Evolutionary conservation across 108 stramenopile species (phyloP), one percentile per base, ranked within the genome.

Genomic region (Poteriospumella lacustris): DNA sequence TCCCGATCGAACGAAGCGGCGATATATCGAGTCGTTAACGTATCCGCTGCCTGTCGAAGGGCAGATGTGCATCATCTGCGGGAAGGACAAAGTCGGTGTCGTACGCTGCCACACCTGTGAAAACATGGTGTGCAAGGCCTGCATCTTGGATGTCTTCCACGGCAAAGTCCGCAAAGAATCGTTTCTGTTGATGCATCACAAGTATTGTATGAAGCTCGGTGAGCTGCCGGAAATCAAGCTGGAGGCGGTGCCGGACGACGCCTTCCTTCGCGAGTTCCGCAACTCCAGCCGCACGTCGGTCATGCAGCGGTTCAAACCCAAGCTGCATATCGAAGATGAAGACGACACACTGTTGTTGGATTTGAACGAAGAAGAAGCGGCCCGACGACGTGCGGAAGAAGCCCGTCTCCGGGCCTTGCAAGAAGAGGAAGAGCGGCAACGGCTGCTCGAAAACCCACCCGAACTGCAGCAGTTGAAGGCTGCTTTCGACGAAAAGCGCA

Each of bases 321-420:
- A 56, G 36, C 19, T 33, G 9, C 3, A 5, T 73, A 34, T 39
- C 42, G 70, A 39, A 34, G 15, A 33, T 42, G 33, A 56, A 33
- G 36, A 73, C 38, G 5, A 42, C n/a, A n/a, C n/a, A n/a, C n/a
- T 64, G 60, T 34, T 64, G 60, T 9, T 34, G 15, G 24, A 24
- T 64, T 34, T 64, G 60, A 64, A 64, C 28, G 47, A 73, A 73
- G 60, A 64, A 64, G 60, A 64, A 64, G 31, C 28, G 31, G 24
- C 12, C 3, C 5, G 36, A 31, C 31, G 28, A 5, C 29, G 29
- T 64, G 60, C 28, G 31, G 9, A 5, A 12, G 60, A 64, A 24
- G n/a, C n/a, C n/a, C 60, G 60, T 34, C 15, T 3, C 9, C 28
- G 36, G 36, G 12, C 12, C 3, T 26, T 34, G 36, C 33, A 3